phyloP scores from a whole-genome alignment of 1,284 basidiomycete genomes.

The Boletellus dicymbophilus region DNA sequence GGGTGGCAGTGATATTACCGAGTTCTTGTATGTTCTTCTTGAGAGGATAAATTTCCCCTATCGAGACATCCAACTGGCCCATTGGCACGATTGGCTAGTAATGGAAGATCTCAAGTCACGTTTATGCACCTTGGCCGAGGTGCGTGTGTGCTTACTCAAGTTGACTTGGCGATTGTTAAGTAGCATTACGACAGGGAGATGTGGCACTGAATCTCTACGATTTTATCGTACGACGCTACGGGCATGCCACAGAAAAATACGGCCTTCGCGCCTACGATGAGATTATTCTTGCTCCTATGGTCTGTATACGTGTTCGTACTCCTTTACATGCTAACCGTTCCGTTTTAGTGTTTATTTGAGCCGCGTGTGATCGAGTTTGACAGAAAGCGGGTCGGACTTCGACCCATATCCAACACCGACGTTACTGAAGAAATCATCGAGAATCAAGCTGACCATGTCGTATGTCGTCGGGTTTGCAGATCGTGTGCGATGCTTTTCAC shows the following conservation, averaged over 20 bases:
- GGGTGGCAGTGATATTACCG: slow-evolving; percentile 93
- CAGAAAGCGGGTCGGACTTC: slow-evolving; percentile 60
- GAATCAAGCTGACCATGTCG: slow-evolving; percentile 61
- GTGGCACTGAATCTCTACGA: slow-evolving; percentile 90
- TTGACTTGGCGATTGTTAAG: slow-evolving; percentile 1
- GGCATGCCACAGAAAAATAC: slow-evolving; percentile 83
- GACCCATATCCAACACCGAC: slow-evolving; percentile 49
- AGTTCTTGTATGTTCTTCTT: slow-evolving; percentile 83
- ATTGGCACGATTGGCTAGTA: slow-evolving; percentile 83
- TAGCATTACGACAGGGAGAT: slow-evolving; percentile 62
- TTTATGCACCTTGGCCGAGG: slow-evolving; percentile 85
- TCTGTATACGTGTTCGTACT: slow-evolving; percentile 35
- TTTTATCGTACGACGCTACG: slow-evolving; percentile 82
- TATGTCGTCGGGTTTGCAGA: slow-evolving; percentile 35
- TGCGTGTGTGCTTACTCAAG: slow-evolving; percentile 38
- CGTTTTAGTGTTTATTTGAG: slow-evolving; percentile 82
- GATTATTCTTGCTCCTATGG: slow-evolving; percentile 93
- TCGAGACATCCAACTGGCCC: slow-evolving; percentile 73
- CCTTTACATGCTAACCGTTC: slow-evolving; percentile 5
- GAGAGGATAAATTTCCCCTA: slow-evolving; percentile 89
- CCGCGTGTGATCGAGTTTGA: slow-evolving; percentile 92
- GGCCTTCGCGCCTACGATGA: slow-evolving; percentile 94
- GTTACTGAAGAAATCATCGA: slow-evolving; percentile 77
- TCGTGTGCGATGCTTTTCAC: slow-evolving; percentile 1
- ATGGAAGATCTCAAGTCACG: slow-evolving; percentile 88